Base-by-base conservation (phyloP, 208 protist genomes). In the Vickermania ingenoplastis region DNA sequence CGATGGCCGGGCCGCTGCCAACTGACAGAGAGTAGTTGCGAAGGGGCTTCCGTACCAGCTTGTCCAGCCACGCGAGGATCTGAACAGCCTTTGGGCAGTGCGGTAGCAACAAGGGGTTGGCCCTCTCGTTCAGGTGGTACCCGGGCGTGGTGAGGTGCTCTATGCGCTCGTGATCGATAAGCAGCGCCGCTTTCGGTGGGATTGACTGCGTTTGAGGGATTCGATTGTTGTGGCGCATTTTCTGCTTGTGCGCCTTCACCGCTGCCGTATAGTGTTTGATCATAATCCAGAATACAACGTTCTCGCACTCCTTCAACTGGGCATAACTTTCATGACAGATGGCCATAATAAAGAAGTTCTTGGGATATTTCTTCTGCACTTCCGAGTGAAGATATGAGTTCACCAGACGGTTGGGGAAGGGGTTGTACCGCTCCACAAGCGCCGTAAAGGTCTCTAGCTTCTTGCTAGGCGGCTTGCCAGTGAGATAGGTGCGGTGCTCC, bases 271-370 rank as follows among this genome's bases (percentile, higher is more conserved):
- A 26, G 21, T 54, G 13, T 21, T 54, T 26, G 51, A 57, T 36
- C 21, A 68, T 62, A 11, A 41, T 17, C 63, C 63, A 68, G 24
- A 68, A 54, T 1, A 52, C 26, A 2, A 62, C 2, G 30, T 49
- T 49, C 49, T 62, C 45, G 49, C 41, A 31, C 56, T 68, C 63
- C n/a, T 59, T 26, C 17, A 62, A 55, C 48, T 73, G 67, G 14
- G 67, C 59, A 14, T 59, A 41, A 49, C 53, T 54, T 29, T 73
- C 67, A 31, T 65, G 57, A 30, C 60, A 63, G 17, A 73, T 60
- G 14, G 67, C 59, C 29, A 57, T 73, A 31, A 73, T 52, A 49
- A 67, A 67, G 48, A 73, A 73, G 53, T 57, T 65, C 24, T 57
- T 58, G 11, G 54, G n/a, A 41, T 66, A 67, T 27, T 60, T 53